Evolutionary conservation across 2,329 filamentous ascomycete species (phyloP).

Genomic region (Metarhizium humberi): DNA sequence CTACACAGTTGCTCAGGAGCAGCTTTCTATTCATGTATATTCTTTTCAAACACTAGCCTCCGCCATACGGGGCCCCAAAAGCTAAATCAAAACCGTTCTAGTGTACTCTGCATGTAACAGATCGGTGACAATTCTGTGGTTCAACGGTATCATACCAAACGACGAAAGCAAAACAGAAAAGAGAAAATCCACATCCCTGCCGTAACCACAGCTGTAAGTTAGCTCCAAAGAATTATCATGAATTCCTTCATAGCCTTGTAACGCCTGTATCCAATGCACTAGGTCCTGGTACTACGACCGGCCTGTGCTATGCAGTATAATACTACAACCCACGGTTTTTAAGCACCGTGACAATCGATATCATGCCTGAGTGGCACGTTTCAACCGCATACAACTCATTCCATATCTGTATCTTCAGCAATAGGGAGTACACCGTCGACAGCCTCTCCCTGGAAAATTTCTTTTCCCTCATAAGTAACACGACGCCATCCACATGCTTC

Average conservation of each 20-base stretch:
- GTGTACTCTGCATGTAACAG: not conserved
- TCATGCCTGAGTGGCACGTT: not conserved
- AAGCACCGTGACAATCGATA: not conserved
- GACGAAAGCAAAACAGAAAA: not conserved
- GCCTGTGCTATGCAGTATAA: not conserved
- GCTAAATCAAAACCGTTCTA: not conserved
- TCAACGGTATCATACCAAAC: not conserved
- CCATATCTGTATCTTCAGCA: slow-evolving; percentile 35
- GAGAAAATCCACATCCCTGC: slow-evolving; percentile 4
- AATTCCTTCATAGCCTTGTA: slow-evolving; percentile 26
- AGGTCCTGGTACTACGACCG: slow-evolving; percentile 9
- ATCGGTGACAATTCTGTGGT: not conserved
- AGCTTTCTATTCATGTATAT: not conserved
- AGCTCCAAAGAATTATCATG: slow-evolving; percentile 23
- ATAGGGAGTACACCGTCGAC: slow-evolving; percentile 36
- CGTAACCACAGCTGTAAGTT: slow-evolving; percentile 8
- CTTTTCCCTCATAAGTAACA: slow-evolving; percentile 50
- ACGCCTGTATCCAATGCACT: slow-evolving; percentile 19
- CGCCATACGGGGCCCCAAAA: not conserved
- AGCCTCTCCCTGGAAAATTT: slow-evolving; percentile 44
- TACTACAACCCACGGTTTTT: not conserved
- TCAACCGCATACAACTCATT: slow-evolving; percentile 14
- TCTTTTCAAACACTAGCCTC: not conserved
- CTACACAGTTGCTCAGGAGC: too few relatives aligned
- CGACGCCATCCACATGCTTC: slow-evolving; percentile 54